Conservation (phyloP, 495 filamentous ascomycete genomes). For the Xylaria cubensis region DNA sequence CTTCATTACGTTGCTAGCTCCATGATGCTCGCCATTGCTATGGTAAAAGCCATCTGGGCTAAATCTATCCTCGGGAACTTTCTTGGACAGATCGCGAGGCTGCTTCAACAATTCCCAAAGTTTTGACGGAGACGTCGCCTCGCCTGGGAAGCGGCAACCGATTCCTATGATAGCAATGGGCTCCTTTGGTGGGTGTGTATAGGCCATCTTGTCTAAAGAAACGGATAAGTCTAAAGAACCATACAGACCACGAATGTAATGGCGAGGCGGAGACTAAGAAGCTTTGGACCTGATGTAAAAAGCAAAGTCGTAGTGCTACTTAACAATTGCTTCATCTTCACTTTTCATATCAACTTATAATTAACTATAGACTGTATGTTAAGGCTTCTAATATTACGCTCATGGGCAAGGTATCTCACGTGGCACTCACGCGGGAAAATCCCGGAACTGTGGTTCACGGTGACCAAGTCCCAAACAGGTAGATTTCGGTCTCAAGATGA, state of each 20-base stretch:
- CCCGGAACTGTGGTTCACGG: background rate
- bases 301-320: background rate
- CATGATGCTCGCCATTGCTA: background rate
- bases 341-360: background rate
- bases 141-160: constrained; percentile 1
- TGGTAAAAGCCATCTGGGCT: background rate
- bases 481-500: background rate
- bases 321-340: background rate
- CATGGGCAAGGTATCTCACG: background rate
- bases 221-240: background rate
- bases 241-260: background rate
- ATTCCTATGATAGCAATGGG: background rate
- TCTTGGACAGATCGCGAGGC: background rate
- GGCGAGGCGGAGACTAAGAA: background rate
- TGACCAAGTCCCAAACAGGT: background rate
- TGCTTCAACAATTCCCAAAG: constrained; percentile 5
- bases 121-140: background rate
- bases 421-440: background rate
- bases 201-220: background rate
- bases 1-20: background rate
- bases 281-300: background rate
- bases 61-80: background rate
- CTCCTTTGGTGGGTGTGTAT: background rate
- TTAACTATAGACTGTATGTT: background rate
- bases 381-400: background rate